phyloP scores from a whole-genome alignment of 805 yeast genomes.

The Starmerella tilneyi region DNA sequence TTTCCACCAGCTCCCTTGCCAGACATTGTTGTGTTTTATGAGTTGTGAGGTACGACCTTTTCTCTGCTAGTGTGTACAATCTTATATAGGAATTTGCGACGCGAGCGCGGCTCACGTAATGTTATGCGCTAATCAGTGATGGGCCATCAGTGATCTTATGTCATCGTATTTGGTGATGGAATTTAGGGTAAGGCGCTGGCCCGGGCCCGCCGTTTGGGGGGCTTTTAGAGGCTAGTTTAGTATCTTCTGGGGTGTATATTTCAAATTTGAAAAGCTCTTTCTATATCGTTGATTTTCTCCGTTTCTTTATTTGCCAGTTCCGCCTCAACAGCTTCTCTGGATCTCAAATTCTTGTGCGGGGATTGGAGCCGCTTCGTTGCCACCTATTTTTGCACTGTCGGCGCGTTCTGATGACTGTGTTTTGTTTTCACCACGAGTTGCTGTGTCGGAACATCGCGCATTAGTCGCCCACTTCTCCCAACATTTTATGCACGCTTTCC shows the following conservation, averaged over 20 bases:
- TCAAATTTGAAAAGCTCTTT: neutral
- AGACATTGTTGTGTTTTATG: slow-evolving; percentile 50
- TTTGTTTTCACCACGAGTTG: slow-evolving; percentile 2
- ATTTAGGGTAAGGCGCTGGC: neutral
- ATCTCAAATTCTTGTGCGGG: neutral
- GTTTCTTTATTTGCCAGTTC: neutral
- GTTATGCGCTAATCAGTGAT: slow-evolving; percentile 17
- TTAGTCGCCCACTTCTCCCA: slow-evolving; percentile 9
- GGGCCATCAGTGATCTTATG: slow-evolving; percentile 22
- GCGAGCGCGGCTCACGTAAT: slow-evolving; percentile 16
- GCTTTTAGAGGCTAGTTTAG: neutral
- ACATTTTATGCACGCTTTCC: slow-evolving; percentile 3
- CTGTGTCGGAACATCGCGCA: neutral
- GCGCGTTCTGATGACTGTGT: slow-evolving; percentile 3
- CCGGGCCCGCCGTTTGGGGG: neutral
- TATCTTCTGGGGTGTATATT: neutral
- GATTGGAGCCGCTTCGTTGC: neutral
- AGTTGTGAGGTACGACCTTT: neutral
- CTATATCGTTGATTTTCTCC: neutral
- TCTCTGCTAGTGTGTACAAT: neutral
- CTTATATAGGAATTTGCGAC: slow-evolving; percentile 16
- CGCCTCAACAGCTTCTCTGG: neutral
- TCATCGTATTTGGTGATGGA: slow-evolving; percentile 6
- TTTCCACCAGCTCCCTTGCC: slow-evolving; percentile 99
- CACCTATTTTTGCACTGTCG: neutral